A percentile compares a stretch with the other conserved stretches of the same genome.
Conservation (phyloP, 208 protist genomes). For the Trypanosoma caninum region DNA sequence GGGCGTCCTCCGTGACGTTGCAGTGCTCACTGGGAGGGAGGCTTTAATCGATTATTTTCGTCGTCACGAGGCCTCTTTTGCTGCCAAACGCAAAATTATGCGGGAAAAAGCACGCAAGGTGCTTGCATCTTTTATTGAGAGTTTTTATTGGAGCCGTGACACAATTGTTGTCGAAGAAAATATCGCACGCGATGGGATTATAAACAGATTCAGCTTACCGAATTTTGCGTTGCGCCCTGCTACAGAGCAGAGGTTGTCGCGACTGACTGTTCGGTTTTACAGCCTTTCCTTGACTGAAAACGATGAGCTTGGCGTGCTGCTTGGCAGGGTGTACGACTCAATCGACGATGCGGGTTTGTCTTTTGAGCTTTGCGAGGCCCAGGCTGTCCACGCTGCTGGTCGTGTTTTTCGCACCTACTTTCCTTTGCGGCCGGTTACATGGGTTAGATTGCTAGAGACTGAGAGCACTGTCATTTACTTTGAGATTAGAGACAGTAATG, state of each 20-base stretch:
- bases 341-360: conserved; percentile 10
- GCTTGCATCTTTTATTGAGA: conserved; percentile 24
- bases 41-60: conserved; percentile 31
- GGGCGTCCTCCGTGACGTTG: background rate
- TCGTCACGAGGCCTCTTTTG: conserved; percentile 9
- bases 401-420: conserved; percentile 23
- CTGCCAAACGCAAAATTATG: background rate
- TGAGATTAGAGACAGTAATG: conserved; percentile 10
- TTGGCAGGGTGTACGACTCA: conserved; percentile 21
- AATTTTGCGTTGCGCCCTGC: background rate
- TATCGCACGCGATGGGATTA: conserved; percentile 23
- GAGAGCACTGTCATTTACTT: conserved; percentile 27
- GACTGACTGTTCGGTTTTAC: conserved; percentile 18
- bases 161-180: conserved; percentile 29
- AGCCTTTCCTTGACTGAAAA: conserved; percentile 17
- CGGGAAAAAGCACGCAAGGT: conserved; percentile 15
- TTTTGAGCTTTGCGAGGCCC: conserved; percentile 20
- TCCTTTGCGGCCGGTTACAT: conserved; percentile 9
- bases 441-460: conserved; percentile 2
- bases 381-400: conserved; percentile 23
- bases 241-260: background rate
- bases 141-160: conserved; percentile 40
- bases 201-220: background rate
- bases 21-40: conserved; percentile 11
- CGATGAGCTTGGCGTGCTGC: conserved; percentile 3